Percentiles rank a stretch among this genome's conserved stretches.
These are phyloP conservation scores for Taiozyma sp. DNA, from an alignment of 1,139 yeast genomes.

Conservation along the genomic window DNA sequence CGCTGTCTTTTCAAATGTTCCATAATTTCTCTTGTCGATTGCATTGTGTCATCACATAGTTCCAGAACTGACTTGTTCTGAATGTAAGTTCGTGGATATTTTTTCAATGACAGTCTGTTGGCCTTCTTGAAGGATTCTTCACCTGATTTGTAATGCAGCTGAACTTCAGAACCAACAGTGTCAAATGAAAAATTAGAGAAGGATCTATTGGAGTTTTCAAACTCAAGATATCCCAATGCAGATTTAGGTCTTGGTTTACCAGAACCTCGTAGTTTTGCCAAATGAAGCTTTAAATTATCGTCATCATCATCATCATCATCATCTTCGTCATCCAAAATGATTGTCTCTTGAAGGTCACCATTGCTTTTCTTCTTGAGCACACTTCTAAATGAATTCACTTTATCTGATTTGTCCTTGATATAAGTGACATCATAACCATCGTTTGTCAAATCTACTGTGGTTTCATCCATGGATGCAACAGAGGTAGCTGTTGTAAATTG, in stretches of 20 bases:
- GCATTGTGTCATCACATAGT: slow-evolving; percentile 23
- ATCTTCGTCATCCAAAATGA: slow-evolving; percentile 23
- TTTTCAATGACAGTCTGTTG: slow-evolving; percentile 1
- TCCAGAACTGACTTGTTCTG: slow-evolving; percentile 15
- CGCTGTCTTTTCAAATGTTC: slow-evolving; percentile 21
- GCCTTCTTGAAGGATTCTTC: neutral
- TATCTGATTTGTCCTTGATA: slow-evolving; percentile 31
- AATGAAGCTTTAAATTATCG: neutral
- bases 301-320: slow-evolving; percentile 19
- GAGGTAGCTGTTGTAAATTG: slow-evolving; percentile 5
- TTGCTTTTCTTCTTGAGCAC: slow-evolving; percentile 36
- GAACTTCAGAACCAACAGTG: slow-evolving; percentile 22
- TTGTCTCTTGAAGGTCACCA: slow-evolving; percentile 44
- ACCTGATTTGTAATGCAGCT: slow-evolving; percentile 6
- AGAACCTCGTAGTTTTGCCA: neutral
- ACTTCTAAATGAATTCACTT: slow-evolving; percentile 34
- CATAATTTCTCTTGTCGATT: slow-evolving; percentile 14
- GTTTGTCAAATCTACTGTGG: slow-evolving; percentile 38
- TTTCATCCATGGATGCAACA: slow-evolving; percentile 1
- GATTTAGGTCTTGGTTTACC: slow-evolving; percentile 8
- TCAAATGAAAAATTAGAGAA: slow-evolving; percentile 20
- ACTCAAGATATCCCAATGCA: slow-evolving; percentile 4
- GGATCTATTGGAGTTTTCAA: slow-evolving; percentile 3
- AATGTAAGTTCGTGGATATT: neutral
- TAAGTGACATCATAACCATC: slow-evolving; percentile 37